Evolutionary conservation across 257 asterid species (phyloP), one percentile per base, ranked within the genome.

Genomic region (Jacaranda mimosifolia): DNA sequence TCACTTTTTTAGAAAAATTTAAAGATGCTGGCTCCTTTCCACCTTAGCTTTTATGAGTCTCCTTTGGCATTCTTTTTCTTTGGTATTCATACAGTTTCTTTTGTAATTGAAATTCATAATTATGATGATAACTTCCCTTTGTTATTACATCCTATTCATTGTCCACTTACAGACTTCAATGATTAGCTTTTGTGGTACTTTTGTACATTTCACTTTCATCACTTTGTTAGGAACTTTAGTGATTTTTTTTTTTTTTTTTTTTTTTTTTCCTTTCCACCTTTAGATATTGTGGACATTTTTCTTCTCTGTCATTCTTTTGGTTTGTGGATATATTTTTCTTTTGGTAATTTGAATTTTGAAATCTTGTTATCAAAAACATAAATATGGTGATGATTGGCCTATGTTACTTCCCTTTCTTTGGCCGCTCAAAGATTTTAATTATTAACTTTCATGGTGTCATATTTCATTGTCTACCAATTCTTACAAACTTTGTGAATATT

Each of bases 131-230:
- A 9, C 39, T 52, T 71, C 60, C 65, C 55, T 62, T 70, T 52
- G 26, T 45, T 15, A 66, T 48, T 19, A 57, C 18, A 17, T 71
- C 55, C 69, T 63, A 43, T 36, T 79, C 83, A 67, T 57, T 36
- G 79, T 57, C 79, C 79, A 64, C 83, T 73, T 63, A 36, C 32
- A 56, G 68, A 65, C 60, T 17, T 57, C 62, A 64, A 71, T 65
- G 56, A 56, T 72, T 43, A 66, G 76, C 52, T 67, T 74, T 80
- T 73, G 66, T 55, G 19, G 73, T 15, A 51, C 57, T 26, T 26
- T 2, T 26, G 32, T 80, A 68, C 36, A 64, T 64, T 38, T 79
- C 69, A 36, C 76, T 68, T 75, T 78, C 82, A 13, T 68, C 68
- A 38, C 73, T 76, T 63, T 63, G 76, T 26, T 74, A 48, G 74